Percentiles rank a stretch among this genome's conserved stretches.
These are phyloP conservation scores for Lachnellula subtilissima DNA, from an alignment of 2,329 filamentous ascomycete species.

Conservation along the genomic window DNA sequence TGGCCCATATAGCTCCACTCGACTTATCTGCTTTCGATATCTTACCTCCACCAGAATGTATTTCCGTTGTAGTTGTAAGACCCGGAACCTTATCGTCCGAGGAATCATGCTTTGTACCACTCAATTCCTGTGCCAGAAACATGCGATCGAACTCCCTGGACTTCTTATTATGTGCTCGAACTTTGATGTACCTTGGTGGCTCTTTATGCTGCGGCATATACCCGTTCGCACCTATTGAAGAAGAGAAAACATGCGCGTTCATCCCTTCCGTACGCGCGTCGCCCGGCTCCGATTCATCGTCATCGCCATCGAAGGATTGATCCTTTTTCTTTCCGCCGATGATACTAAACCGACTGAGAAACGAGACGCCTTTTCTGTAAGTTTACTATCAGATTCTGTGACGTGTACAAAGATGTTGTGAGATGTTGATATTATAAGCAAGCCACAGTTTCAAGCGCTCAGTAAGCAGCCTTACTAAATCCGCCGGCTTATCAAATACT, in stretches of 20 bases:
- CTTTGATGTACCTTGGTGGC: constrained; percentile 85
- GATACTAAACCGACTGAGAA: constrained; percentile 77
- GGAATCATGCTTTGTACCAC: constrained; percentile 44
- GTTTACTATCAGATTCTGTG: constrained; percentile 4
- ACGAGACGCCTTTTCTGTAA: constrained; percentile 77
- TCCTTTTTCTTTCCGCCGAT: constrained; percentile 72
- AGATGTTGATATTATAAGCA: constrained; percentile 13
- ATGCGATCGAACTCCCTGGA: constrained; percentile 76
- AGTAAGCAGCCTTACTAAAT: constrained; percentile 13
- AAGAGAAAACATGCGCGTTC: constrained; percentile 77
- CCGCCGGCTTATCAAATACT: constrained; percentile 6
- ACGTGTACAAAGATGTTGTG: neutral
- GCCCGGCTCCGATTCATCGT: constrained; percentile 66
- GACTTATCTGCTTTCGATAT: constrained; percentile 22
- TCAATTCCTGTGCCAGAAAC: constrained; percentile 89
- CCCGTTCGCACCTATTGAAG: constrained; percentile 62
- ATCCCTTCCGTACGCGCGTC: constrained; percentile 69
- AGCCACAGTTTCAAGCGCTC: constrained; percentile 13
- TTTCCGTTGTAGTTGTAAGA: constrained; percentile 17
- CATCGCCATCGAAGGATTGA: constrained; percentile 42
- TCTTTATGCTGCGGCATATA: constrained; percentile 85
- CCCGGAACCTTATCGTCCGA: constrained; percentile 29
- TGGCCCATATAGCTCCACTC: constrained; percentile 77
- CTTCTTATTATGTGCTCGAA: constrained; percentile 76
- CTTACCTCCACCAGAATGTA: constrained; percentile 27